A percentile compares a stretch with the other conserved stretches of the same genome.
Evolutionary conservation across 495 filamentous ascomycete species (phyloP).

Genomic region (Aspergillus wentii): DNA sequence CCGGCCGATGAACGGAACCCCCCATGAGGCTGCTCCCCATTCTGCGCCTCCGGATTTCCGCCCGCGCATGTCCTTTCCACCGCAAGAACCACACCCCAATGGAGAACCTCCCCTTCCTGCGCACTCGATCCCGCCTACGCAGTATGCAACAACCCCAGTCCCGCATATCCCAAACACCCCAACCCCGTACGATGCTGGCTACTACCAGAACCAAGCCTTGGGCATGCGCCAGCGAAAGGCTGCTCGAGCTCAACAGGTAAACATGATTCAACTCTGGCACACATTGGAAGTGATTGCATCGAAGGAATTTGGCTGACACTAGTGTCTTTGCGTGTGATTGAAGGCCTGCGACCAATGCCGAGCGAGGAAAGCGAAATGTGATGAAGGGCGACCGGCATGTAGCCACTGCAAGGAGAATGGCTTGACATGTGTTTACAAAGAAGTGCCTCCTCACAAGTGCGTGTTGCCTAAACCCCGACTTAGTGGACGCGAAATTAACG

Average conservation of each 20-base stretch:
- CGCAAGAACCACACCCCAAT: conserved; percentile 20
- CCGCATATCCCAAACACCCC: conserved; percentile 19
- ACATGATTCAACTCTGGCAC: not conserved
- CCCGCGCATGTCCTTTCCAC: conserved; percentile 28
- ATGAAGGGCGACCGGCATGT: conserved; percentile 55
- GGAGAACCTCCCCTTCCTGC: conserved; percentile 20
- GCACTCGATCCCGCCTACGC: conserved; percentile 18
- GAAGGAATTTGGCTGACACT: conserved; percentile 2
- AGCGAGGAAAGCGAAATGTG: conserved; percentile 59
- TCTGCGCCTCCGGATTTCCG: conserved; percentile 37
- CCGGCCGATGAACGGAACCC: conserved; percentile 31
- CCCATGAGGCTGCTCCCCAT: conserved; percentile 31
- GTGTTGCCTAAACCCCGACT: conserved; percentile 9
- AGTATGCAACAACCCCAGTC: conserved; percentile 24
- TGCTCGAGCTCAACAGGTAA: conserved; percentile 38
- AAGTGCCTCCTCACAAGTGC: conserved; percentile 56
- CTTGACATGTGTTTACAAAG: conserved; percentile 53
- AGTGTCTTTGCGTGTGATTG: not conserved
- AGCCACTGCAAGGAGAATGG: conserved; percentile 56
- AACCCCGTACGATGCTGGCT: conserved; percentile 25
- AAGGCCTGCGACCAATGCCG: conserved; percentile 60
- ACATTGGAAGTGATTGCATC: not conserved
- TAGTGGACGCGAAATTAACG: conserved; percentile 3
- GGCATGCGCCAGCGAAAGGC: conserved; percentile 38
- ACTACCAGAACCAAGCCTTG: conserved; percentile 28